These are phyloP conservation scores for Mallotus repandus DNA, from an alignment of 441 rosid genomes.

Conservation along the genomic window DNA sequence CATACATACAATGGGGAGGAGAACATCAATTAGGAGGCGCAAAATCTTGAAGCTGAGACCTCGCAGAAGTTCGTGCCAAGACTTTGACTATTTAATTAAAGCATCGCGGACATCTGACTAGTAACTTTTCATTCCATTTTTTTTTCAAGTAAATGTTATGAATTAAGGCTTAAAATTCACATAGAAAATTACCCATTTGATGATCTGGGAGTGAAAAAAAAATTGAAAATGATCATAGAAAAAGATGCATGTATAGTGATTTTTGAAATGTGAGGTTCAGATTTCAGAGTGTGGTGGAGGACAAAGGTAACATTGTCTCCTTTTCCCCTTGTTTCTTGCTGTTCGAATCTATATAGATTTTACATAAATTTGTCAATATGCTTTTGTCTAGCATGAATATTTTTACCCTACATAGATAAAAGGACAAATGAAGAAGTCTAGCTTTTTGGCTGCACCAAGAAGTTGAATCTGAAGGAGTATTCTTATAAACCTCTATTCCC, in stretches of 20 bases:
- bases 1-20: no score
- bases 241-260: not conserved
- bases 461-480: slow-evolving; percentile 27
- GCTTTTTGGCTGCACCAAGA: slow-evolving; percentile 27
- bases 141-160: no score
- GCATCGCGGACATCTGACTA: no score
- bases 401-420: slow-evolving; percentile 12
- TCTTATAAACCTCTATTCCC: slow-evolving; percentile 16
- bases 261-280: slow-evolving; percentile 24
- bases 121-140: no score
- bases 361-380: slow-evolving; percentile 27
- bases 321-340: slow-evolving; percentile 35
- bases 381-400: slow-evolving; percentile 26
- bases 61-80: no score
- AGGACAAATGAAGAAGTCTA: slow-evolving; percentile 31
- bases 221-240: not conserved
- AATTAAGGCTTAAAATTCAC: no score
- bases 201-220: not conserved
- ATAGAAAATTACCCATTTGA: not conserved
- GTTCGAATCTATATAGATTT: slow-evolving; percentile 7
- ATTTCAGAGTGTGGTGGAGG: slow-evolving; percentile 15
- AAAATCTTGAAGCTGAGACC: no score
- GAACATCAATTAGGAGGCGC: no score
- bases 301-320: slow-evolving; percentile 42
- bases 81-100: no score